Evolutionary conservation across 441 rosid species (phyloP), one percentile per base, ranked within the genome.

Genomic region (Cnidoscolus chayamansa): DNA sequence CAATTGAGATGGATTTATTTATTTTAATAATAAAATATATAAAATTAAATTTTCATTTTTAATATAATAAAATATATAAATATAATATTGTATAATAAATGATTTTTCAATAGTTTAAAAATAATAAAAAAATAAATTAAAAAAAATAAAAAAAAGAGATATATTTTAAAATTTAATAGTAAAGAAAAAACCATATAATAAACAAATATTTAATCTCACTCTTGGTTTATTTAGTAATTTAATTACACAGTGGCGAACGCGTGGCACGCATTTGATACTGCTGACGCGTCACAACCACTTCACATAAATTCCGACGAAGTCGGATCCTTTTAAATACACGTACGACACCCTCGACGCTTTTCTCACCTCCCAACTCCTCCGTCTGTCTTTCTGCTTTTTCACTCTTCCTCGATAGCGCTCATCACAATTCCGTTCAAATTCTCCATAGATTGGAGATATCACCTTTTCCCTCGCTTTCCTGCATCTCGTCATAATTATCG

Each of bases 231-330:
- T 37, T 49, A 50, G 63, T 63, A 49, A 65, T 60, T 64, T 56
- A 25, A 32, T 2, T 0, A 3, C 11, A 49, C 9, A 63, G 9
- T 50, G 72, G 5, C 49, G 9, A 55, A 76, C 76, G 72, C 81
- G 79, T 80, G 84, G 84, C 84, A 70, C 71, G 65, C 48, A 58
- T 60, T 25, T 60, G 67, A 73, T 63, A 30, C 58, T 30, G 65
- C 7, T 4, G 79, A 79, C 72, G 76, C 82, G 87, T 84, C 84
- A 78, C 73, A 66, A 25, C 66, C 40, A 75, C 65, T 49, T 70
- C 15, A 56, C 60, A 58, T 54, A 58, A 68, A 79, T 56, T 75
- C 76, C 80, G 71, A 77, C 75, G 45, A n/a, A 66, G 17, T n/a
- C 20, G 76, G 67, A 25, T 70, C 66, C 50, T 43, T 62, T 67